Evolutionary conservation across 352 stramenopile genomes (phyloP).

Genomic region (Blastocystis sp.): DNA sequence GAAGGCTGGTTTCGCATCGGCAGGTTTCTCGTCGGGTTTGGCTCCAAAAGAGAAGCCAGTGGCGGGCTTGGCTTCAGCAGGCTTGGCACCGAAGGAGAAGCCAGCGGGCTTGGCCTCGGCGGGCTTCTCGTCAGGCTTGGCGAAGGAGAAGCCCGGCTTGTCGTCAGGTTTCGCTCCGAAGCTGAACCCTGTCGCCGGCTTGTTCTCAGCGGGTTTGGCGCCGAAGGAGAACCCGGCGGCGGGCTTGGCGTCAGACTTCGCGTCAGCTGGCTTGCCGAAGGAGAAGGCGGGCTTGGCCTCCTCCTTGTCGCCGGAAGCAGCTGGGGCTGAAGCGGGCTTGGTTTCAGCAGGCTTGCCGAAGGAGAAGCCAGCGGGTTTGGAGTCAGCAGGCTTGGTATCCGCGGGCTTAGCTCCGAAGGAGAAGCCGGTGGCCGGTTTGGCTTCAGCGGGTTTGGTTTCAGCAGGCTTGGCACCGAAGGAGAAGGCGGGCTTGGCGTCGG

Average conservation of each 20-base stretch:
- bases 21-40: background rate
- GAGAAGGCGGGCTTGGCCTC: background rate
- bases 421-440: conserved; percentile 1
- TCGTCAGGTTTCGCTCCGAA: background rate
- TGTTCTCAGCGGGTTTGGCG: background rate
- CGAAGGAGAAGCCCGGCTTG: conserved; percentile 9
- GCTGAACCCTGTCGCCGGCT: background rate
- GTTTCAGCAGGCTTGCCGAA: background rate
- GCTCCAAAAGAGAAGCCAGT: background rate
- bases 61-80: background rate
- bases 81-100: conserved; percentile 14
- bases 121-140: background rate
- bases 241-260: background rate
- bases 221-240: background rate
- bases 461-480: conserved; percentile 10
- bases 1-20: background rate
- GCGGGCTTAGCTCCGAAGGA: conserved; percentile 13
- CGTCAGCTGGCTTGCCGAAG: conserved; percentile 18
- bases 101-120: background rate
- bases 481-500: background rate
- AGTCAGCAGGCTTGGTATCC: background rate
- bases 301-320: no score
- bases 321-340: background rate
- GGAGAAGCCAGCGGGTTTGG: background rate
- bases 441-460: background rate